Base-by-base conservation (phyloP, 805 yeast species). In the Ogataea paraovalis region DNA sequence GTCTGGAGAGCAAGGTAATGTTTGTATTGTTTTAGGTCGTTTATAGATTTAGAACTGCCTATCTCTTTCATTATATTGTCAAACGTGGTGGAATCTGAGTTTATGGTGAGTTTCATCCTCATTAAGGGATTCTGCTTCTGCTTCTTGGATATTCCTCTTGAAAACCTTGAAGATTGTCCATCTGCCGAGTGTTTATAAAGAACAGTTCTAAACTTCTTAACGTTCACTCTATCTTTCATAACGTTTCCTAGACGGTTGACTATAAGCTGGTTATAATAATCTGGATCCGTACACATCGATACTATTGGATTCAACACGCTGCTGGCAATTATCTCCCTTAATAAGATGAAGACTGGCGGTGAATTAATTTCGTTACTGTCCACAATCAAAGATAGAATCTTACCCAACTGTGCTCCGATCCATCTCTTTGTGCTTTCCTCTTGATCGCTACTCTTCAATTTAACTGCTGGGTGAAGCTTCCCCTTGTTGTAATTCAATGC, bases 151-250 rank as follows among this genome's bases (percentile, higher is more conserved):
- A 40, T 14, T 32, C 22, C 39, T n/a, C 28, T 37, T 23, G 46
- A 22, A 10, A 42, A 36, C 19, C 36, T 32, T 21, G 22, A 16
- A 12, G 42, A 14, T 21, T 21, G 34, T 4, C 39, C 47, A 16
- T 59, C 57, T 23, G 50, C 54, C 22, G 85, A 73, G 57, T 89
- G 94, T 51, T 79, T 76, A 51, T 83, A 84, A 32, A 90, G 67
- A 1, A 87, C 86, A 20, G 76, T 79, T 50, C 96, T 68, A 20
- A 91, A 73, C 53, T 81, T 77, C 49, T 83, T 78, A 0, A 90
- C 95, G 57, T 87, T 88, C 33, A 77, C 77, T 46, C 90, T 70
- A 57, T 88, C 95, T 52, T 81, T 81, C 60, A 91, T 69, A 12
- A 85, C 76, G 27, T 75, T 75, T 3, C 88, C 83, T 1, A 86